These are phyloP conservation scores for Penicillium paradoxum DNA, from an alignment of 495 filamentous ascomycete genomes.

Conservation along the genomic window DNA sequence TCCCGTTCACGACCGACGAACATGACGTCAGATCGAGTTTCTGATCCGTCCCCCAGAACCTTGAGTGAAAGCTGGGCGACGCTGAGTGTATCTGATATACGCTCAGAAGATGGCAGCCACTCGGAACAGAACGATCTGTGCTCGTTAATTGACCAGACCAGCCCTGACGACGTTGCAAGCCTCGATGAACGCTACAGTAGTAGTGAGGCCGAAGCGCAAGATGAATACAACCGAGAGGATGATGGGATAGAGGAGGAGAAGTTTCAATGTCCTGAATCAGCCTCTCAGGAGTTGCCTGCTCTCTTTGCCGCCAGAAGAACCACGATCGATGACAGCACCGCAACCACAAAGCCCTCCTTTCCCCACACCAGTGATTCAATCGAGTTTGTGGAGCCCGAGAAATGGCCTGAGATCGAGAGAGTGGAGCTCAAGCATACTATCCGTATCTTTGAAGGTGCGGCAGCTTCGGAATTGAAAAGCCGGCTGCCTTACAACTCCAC, in stretches of 20 bases:
- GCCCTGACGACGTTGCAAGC: conserved; percentile 45
- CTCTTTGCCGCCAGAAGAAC: conserved; percentile 32
- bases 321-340: conserved; percentile 40
- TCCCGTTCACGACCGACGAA: conserved; percentile 42
- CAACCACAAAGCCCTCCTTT: conserved; percentile 39
- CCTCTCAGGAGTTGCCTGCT: conserved; percentile 40
- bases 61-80: conserved; percentile 48
- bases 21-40: conserved; percentile 34
- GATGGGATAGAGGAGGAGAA: conserved; percentile 22
- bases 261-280: conserved; percentile 29
- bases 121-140: conserved; percentile 44
- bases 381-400: conserved; percentile 57
- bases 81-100: conserved; percentile 41
- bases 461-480: conserved; percentile 45
- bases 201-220: conserved; percentile 32
- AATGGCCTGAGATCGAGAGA: conserved; percentile 44
- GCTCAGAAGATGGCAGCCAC: conserved; percentile 42
- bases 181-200: conserved; percentile 41
- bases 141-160: conserved; percentile 43
- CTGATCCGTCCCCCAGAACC: conserved; percentile 24
- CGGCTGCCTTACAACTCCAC: conserved; percentile 27
- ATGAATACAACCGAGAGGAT: conserved; percentile 27
- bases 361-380: conserved; percentile 43
- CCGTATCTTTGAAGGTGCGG: conserved; percentile 49
- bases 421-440: conserved; percentile 62